phyloP scores from a whole-genome alignment of 352 stramenopile species.

The Phytopythium aichiense region DNA sequence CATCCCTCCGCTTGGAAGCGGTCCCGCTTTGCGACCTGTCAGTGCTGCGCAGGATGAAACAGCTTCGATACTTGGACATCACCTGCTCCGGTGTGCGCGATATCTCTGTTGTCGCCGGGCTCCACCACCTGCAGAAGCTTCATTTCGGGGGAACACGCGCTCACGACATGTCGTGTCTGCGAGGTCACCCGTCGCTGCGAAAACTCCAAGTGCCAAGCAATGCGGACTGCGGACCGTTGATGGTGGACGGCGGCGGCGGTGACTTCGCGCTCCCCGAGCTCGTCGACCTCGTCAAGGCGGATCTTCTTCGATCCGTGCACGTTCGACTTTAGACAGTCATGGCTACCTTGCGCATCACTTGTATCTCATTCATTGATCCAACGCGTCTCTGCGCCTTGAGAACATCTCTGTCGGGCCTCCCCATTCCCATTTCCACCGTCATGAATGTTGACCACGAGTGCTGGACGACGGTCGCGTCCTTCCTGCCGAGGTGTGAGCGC shows the following conservation, averaged over 20 bases:
- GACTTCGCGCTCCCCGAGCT: not conserved
- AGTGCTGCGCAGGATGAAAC: too few relatives aligned
- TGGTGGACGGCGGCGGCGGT: too few relatives aligned
- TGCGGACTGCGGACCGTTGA: not conserved
- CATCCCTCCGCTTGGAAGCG: too few relatives aligned
- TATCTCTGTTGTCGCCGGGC: too few relatives aligned
- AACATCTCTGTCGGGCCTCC: not conserved
- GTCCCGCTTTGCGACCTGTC: too few relatives aligned
- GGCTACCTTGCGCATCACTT: not conserved
- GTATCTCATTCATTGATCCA: not conserved
- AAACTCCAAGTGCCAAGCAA: not conserved
- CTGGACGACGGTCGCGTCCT: not conserved
- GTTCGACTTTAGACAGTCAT: not conserved
- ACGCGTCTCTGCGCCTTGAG: not conserved
- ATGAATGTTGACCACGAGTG: conserved; percentile 5
- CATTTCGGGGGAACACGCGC: too few relatives aligned
- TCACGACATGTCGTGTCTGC: not conserved
- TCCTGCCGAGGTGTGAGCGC: not conserved
- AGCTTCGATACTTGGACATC: too few relatives aligned
- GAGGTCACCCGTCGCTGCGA: not conserved
- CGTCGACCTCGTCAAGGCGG: not conserved
- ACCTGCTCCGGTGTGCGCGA: too few relatives aligned
- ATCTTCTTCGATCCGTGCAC: not conserved
- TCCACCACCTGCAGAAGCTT: too few relatives aligned
- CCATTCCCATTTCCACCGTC: not conserved